Base-by-base conservation (phyloP, 2,329 filamentous ascomycete genomes). In the Fusarium brevicatenulatum region DNA sequence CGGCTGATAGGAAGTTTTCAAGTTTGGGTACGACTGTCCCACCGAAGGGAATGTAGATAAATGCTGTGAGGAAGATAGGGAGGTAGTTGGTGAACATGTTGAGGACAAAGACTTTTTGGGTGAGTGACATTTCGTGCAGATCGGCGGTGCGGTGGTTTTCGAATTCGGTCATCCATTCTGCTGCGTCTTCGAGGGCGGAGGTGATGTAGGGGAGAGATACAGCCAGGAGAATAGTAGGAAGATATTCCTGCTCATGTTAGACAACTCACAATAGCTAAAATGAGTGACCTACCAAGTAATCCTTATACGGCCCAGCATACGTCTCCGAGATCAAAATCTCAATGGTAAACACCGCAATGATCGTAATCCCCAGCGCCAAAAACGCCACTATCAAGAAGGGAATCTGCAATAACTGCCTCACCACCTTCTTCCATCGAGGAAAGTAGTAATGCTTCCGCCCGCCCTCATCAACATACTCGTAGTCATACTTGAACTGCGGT, bases 61-160 rank as follows among this genome's bases (percentile, higher is more conserved):
- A 95, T 0, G 93, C 92, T 0, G 92, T 95, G 11, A 95, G 84
- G 70, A 94, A 87, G 50, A 93, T 92, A 2, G 92, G 92, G 2
- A 94, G 85, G 78, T 95, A 95, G 8, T 93, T 92, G 18, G 92
- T 94, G 81, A 95, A 93, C 83, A 94, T 93, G 84, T 92, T 93
- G 78, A 95, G 87, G 39, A 93, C 86, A 66, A 95, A 94, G 12
- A 92, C 88, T 84, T 95, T 95, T 70, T 91, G 89, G 1, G 91
- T 93, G 72, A 93, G 85, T 1, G 92, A 91, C 68, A 90, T 87
- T 68, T 94, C 90, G 77, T 93, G 91, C 25, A 88, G 85, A 55
- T 91, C 90, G 37, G 90, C 86, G 0, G 92, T 94, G 60, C 93
- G 89, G 78, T 94, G 93, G 78, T 95, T 95, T 77, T 95, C 93